A percentile compares a stretch with the other conserved stretches of the same genome.
Conservation (phyloP, 352 stramenopile genomes). For the Detonula confervacea region DNA sequence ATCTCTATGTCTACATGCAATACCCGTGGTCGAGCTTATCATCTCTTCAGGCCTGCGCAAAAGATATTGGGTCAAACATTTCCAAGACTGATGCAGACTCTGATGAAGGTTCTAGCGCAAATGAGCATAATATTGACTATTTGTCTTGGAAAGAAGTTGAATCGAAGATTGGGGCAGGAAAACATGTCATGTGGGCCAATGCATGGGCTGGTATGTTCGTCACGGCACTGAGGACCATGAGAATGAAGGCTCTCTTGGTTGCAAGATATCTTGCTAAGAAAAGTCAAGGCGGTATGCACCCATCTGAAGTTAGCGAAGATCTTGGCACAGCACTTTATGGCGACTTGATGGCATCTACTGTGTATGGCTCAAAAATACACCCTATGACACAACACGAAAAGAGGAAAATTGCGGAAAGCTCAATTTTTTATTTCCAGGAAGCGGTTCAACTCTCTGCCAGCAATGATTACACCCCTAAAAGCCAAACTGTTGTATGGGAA, state of each 20-base stretch:
- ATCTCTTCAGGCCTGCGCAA: slow-evolving; percentile 66
- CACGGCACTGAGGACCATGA: slow-evolving; percentile 66
- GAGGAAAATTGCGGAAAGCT: slow-evolving; percentile 59
- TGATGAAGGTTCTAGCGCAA: background rate
- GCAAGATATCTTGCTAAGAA: slow-evolving; percentile 68
- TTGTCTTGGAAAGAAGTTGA: slow-evolving; percentile 60
- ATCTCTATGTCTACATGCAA: slow-evolving; percentile 72
- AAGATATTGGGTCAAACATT: slow-evolving; percentile 46
- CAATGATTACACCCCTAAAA: slow-evolving; percentile 50
- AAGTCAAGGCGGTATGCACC: slow-evolving; percentile 50
- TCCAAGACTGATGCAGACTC: slow-evolving; percentile 1
- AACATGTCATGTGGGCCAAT: slow-evolving; percentile 71
- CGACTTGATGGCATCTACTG: slow-evolving; percentile 73
- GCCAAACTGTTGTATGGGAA: slow-evolving; percentile 65
- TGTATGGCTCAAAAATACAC: slow-evolving; percentile 81
- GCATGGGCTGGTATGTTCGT: slow-evolving; percentile 83
- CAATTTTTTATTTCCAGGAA: slow-evolving; percentile 67
- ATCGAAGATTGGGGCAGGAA: slow-evolving; percentile 49
- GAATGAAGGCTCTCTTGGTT: slow-evolving; percentile 62
- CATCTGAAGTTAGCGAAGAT: slow-evolving; percentile 77
- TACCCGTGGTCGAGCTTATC: slow-evolving; percentile 77
- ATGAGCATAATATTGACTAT: slow-evolving; percentile 28
- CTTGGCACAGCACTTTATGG: slow-evolving; percentile 73
- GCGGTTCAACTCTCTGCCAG: slow-evolving; percentile 53
- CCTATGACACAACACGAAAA: slow-evolving; percentile 70